A percentile compares a stretch with the other conserved stretches of the same genome.
Conservation (phyloP, 306 rosid species). For the Sicyos baderoa region DNA sequence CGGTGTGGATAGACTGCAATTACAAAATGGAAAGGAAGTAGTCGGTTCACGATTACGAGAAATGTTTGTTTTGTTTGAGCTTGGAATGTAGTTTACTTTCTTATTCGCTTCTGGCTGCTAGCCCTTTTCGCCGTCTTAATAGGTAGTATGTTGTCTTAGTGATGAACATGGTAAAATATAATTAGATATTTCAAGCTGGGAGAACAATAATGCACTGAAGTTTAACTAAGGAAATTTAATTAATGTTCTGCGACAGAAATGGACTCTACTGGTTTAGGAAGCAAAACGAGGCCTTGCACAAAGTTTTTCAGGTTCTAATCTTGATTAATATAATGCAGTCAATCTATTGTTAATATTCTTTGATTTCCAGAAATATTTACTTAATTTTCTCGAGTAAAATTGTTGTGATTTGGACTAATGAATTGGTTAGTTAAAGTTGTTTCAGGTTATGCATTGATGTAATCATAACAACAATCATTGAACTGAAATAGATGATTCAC, state of each 20-base stretch:
- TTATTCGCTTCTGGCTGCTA: not conserved
- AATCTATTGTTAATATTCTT: constrained; percentile 30
- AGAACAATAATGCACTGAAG: constrained; percentile 38
- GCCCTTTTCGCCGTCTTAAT: not conserved
- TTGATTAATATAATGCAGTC: constrained; percentile 49
- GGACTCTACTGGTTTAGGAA: constrained; percentile 92
- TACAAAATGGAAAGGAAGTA: not conserved
- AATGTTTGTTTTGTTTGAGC: not conserved
- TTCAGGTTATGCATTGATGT: constrained; percentile 66
- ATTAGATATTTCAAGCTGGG: constrained; percentile 35
- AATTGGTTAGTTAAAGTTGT: constrained; percentile 59
- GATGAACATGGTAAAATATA: constrained; percentile 14
- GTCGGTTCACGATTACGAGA: not conserved
- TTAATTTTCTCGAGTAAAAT: constrained; percentile 30
- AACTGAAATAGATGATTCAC: constrained; percentile 54
- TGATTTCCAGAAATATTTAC: constrained; percentile 25
- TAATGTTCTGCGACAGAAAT: constrained; percentile 90
- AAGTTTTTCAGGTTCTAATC: constrained; percentile 99
- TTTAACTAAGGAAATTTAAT: constrained; percentile 67
- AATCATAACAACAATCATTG: constrained; percentile 61
- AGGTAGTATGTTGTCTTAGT: constrained; percentile 5
- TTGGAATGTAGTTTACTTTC: not conserved
- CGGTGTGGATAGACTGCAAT: too few species aligned
- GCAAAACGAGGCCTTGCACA: constrained; percentile 99
- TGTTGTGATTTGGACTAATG: constrained; percentile 57